Percentiles rank a stretch among this genome's conserved stretches.
Evolutionary conservation across 345 rosid species (phyloP).

Genomic region (Toxicodendron radicans): DNA sequence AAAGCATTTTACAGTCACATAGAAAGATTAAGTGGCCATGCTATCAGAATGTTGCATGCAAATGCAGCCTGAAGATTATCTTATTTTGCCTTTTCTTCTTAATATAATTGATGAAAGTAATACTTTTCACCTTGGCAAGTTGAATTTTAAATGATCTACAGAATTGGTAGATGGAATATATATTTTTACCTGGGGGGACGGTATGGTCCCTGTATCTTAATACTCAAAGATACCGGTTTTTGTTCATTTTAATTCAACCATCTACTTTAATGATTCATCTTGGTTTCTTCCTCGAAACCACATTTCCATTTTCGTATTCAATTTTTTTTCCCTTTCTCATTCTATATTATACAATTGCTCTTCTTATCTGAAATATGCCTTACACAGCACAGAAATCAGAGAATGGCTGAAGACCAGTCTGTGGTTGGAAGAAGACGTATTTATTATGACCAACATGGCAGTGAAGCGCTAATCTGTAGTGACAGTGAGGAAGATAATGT

Average conservation of each 20-base stretch:
- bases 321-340: neutral
- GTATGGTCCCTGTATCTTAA: neutral
- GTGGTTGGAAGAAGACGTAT: conserved; percentile 98
- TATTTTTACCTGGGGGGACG: neutral
- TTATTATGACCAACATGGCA: conserved; percentile 91
- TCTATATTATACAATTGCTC: conserved; percentile 29
- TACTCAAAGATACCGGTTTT: neutral
- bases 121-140: neutral
- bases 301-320: too few species aligned
- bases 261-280: conserved; percentile 1
- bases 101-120: neutral
- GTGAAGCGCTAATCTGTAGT: conserved; percentile 91
- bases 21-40: conserved; percentile 6
- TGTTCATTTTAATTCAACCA: neutral
- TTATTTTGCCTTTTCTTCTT: neutral
- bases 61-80: neutral
- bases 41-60: neutral
- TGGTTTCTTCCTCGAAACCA: conserved; percentile 5
- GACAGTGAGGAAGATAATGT: conserved; percentile 90
- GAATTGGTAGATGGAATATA: neutral
- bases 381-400: conserved; percentile 84
- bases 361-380: conserved; percentile 40
- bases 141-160: neutral
- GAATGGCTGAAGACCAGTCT: conserved; percentile 99
- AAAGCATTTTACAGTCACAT: neutral